Evolutionary conservation across 1,139 yeast species (phyloP).

Genomic region (Chernovozyma aurita): DNA sequence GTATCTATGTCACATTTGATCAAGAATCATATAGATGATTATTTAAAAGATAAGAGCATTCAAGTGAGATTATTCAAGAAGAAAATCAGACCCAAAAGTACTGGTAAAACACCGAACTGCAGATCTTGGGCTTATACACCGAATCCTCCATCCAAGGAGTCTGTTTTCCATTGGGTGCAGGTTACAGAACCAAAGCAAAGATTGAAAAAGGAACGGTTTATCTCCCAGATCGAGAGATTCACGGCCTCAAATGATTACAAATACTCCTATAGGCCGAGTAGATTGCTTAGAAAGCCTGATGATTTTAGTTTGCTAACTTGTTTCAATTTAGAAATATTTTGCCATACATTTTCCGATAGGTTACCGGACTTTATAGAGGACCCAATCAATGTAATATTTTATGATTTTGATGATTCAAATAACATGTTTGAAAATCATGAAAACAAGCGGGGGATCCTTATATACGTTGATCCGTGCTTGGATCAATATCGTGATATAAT

Average conservation of each 20-base stretch:
- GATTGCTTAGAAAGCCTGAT: constrained; percentile 38
- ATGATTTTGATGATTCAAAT: constrained; percentile 52
- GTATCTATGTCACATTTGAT: background rate
- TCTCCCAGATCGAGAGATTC: constrained; percentile 49
- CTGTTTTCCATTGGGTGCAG: constrained; percentile 18
- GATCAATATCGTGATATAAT: background rate
- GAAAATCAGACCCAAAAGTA: background rate
- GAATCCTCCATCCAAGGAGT: constrained; percentile 27
- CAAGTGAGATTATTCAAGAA: constrained; percentile 1
- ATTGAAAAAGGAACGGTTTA: constrained; percentile 16
- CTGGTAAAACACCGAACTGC: background rate
- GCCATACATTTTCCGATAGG: constrained; percentile 43
- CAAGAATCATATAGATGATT: background rate
- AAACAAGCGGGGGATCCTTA: constrained; percentile 2
- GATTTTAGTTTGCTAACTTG: constrained; percentile 48
- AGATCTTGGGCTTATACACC: constrained; percentile 25
- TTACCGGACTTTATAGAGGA: constrained; percentile 69
- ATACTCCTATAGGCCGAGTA: constrained; percentile 27
- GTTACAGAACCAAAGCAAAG: constrained; percentile 12
- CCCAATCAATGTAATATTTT: constrained; percentile 54
- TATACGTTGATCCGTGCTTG: constrained; percentile 2
- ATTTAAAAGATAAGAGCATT: constrained; percentile 2
- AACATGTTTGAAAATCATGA: constrained; percentile 17
- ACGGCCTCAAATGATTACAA: constrained; percentile 36
- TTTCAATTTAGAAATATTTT: constrained; percentile 65